phyloP scores from a whole-genome alignment of 805 yeast species.

The Candida piceae region DNA sequence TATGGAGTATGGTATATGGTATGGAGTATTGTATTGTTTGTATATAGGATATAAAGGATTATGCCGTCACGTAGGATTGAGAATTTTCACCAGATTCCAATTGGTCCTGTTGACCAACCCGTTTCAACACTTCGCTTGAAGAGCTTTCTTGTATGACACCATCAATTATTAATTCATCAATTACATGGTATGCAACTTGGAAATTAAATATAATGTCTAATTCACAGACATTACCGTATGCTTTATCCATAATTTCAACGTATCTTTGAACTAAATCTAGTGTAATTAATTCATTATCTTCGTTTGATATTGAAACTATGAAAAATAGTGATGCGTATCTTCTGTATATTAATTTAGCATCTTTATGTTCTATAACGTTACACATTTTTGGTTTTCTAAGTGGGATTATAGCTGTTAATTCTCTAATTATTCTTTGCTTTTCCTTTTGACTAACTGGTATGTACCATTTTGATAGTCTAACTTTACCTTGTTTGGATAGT shows the following conservation, averaged over 20 bases:
- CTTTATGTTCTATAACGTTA: conserved; percentile 83
- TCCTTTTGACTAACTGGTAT: conserved; percentile 78
- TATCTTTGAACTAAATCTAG: conserved; percentile 86
- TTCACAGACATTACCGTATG: conserved; percentile 95
- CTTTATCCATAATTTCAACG: conserved; percentile 95
- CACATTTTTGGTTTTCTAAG: conserved; percentile 92
- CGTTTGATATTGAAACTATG: conserved; percentile 76
- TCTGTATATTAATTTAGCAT: conserved; percentile 80
- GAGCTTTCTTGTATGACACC: conserved; percentile 85
- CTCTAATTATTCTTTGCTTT: conserved; percentile 76
- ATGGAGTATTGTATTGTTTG: too few species aligned
- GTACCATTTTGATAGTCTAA: conserved; percentile 92
- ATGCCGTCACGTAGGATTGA: conserved; percentile 22
- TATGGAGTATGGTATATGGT: too few species aligned
- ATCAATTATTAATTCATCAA: conserved; percentile 85
- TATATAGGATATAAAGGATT: too few species aligned
- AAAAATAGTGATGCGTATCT: conserved; percentile 92
- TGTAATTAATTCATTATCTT: conserved; percentile 81
- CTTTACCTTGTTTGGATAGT: conserved; percentile 92
- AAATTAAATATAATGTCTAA: conserved; percentile 95
- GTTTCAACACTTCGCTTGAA: conserved; percentile 68
- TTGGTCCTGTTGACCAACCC: conserved; percentile 82
- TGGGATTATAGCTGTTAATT: conserved; percentile 78
- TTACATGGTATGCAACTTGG: conserved; percentile 84
- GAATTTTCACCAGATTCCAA: conserved; percentile 44